Evolutionary conservation across 441 rosid species (phyloP).

Genomic region (Bocquillonia castaneifolia): DNA sequence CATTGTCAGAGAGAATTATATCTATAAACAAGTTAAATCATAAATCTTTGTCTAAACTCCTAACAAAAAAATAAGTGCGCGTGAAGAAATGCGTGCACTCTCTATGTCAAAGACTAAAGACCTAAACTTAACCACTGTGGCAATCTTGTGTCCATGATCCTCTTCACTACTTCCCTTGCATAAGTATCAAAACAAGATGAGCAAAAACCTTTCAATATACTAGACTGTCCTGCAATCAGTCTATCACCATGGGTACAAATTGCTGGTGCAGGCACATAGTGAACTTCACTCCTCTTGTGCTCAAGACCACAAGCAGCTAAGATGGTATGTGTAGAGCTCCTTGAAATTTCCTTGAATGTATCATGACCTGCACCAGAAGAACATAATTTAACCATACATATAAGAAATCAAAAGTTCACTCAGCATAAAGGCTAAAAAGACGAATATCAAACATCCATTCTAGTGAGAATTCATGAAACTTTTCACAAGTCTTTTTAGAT

Average conservation of each 20-base stretch:
- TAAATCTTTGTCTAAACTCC: conserved; percentile 34
- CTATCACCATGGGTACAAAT: conserved; percentile 53
- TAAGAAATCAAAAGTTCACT: conserved; percentile 14
- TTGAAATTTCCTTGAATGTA: conserved; percentile 59
- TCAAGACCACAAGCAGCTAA: conserved; percentile 87
- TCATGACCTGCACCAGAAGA: conserved; percentile 47
- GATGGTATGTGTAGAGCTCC: conserved; percentile 69
- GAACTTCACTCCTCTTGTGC: conserved; percentile 63
- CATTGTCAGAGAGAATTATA: conserved; percentile 33
- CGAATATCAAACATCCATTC: background rate
- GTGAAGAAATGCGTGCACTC: conserved; percentile 14
- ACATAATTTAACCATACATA: background rate
- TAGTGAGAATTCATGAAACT: background rate
- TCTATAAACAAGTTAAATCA: conserved; percentile 37
- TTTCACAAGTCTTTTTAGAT: too few relatives aligned
- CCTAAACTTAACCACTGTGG: conserved; percentile 82
- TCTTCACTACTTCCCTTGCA: conserved; percentile 76
- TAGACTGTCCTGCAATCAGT: conserved; percentile 46
- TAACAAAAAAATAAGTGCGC: conserved; percentile 25
- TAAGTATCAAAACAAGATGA: conserved; percentile 78
- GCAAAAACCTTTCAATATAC: conserved; percentile 82
- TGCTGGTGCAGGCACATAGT: conserved; percentile 42
- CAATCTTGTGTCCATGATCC: conserved; percentile 63
- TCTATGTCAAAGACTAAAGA: conserved; percentile 29
- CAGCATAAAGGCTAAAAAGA: background rate